A percentile compares a stretch with the other conserved stretches of the same genome.
phyloP scores from a whole-genome alignment of 179 eudicot genomes.

The Spergularia azorica region DNA sequence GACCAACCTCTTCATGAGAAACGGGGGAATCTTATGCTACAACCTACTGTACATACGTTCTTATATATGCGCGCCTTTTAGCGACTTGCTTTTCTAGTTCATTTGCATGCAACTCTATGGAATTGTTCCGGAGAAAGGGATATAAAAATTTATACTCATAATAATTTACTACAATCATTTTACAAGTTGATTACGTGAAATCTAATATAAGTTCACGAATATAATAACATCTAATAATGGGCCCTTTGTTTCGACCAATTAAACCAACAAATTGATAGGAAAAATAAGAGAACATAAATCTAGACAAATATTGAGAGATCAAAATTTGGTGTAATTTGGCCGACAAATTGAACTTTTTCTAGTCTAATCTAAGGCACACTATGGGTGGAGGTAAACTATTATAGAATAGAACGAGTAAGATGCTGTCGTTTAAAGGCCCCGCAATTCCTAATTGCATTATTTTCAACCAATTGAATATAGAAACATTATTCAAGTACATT shows the following conservation, averaged over 20 bases:
- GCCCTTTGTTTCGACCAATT: conserved; percentile 17
- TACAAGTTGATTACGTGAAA: too few relatives aligned
- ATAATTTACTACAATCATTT: too few relatives aligned
- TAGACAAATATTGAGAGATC: neutral
- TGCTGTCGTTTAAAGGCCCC: conserved; percentile 13
- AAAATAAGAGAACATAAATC: conserved; percentile 9
- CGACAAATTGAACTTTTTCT: conserved; percentile 35
- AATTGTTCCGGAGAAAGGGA: neutral
- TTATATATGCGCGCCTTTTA: neutral
- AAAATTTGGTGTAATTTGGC: conserved; percentile 20
- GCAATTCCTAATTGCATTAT: neutral
- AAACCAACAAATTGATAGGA: neutral
- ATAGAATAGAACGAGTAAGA: conserved; percentile 25
- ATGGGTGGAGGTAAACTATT: conserved; percentile 29
- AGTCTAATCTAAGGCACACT: conserved; percentile 36
- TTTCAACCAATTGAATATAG: neutral
- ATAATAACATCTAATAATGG: conserved; percentile 1
- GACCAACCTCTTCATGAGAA: conserved; percentile 7
- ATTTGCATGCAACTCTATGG: conserved; percentile 1
- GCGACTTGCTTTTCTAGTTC: conserved; percentile 15
- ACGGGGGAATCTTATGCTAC: conserved; percentile 12
- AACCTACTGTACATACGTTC: too few relatives aligned
- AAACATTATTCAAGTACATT: neutral
- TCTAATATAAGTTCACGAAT: neutral
- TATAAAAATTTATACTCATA: too few relatives aligned